Evolutionary conservation across 108 stramenopile species (phyloP).

Genomic region (Nannochloropsis gaditana): DNA sequence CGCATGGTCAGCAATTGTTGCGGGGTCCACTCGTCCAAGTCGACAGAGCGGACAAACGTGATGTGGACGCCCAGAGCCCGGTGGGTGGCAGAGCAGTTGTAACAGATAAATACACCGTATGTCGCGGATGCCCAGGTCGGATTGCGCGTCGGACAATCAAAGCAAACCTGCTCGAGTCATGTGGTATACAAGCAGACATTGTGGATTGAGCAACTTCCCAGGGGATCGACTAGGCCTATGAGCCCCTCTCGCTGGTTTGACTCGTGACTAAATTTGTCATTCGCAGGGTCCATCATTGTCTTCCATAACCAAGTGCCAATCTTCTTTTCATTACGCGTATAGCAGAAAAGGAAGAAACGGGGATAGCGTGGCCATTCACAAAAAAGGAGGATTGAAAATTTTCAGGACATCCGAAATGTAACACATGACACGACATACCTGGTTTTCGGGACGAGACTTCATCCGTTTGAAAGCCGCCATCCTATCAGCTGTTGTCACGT

Average conservation of each 20-base stretch:
- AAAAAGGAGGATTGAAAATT: too few species aligned
- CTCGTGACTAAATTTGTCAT: too few species aligned
- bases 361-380: too few species aligned
- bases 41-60: constrained; percentile 84
- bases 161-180: constrained; percentile 35
- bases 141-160: constrained; percentile 55
- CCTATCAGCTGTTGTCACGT: not conserved
- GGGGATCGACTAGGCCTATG: too few species aligned
- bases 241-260: too few species aligned
- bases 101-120: constrained; percentile 90
- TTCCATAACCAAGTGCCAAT: too few species aligned
- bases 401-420: too few species aligned
- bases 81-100: constrained; percentile 97
- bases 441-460: not conserved
- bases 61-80: constrained; percentile 95
- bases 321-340: too few species aligned
- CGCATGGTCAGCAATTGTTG: constrained; percentile 56
- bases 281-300: too few species aligned
- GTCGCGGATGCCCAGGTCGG: constrained; percentile 90
- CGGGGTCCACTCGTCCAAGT: constrained; percentile 51
- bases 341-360: too few species aligned
- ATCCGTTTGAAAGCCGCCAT: constrained; percentile 18
- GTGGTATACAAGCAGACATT: too few species aligned
- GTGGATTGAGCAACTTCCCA: too few species aligned
- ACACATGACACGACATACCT: not conserved